Evolutionary conservation across 2,329 filamentous ascomycete genomes (phyloP), one percentile per base, ranked within the genome.

Genomic region (Stachybotrys chlorohalonatus): DNA sequence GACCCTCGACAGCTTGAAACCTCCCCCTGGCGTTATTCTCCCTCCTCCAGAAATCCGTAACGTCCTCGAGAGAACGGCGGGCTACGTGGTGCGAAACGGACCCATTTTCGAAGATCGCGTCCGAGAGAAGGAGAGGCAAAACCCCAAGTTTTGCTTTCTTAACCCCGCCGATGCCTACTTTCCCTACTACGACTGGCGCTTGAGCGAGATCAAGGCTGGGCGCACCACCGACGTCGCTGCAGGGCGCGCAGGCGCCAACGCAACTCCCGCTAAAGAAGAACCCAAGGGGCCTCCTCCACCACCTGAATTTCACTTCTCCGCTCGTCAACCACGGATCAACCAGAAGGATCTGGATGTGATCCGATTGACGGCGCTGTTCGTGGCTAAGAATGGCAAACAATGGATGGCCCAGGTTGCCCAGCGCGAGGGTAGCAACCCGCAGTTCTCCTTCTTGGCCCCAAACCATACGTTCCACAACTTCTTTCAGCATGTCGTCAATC

Each of bases 391-490:
- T 65, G 94, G 94, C 13, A 86, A 92, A 57, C 85, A 87, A 57
- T 99, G 94, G 73, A 90, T 96, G 82, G 96, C 91, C 24, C 83
- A 87, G 54, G 76, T 99, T 59, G 90, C 89, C 30, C 93, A 96
- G 73, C 84, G 90, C 60, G 93, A 99, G 74, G 82, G 88, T 16
- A 83, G 87, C 65, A 97, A 96, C 71, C 91, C 86, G 61, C 93
- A 99, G 68, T 99, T 97, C 70, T 91, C 96, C 71, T 99, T 99
- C 67, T 78, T 99, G 53, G 86, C 93, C 53, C 90, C 92, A 15
- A 95, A 96, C 65, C 94, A 99, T 75, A 96, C 90, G 65, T 86
- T 96, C 59, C 91, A 97, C 75, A 92, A 93, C 69, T 97, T 94
- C 75, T 97, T 96, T 72, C 89, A 90, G 62, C 84, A 92, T 59